Percentiles rank a stretch among this genome's conserved stretches.
These are phyloP conservation scores for Magnolia kwangsiensis DNA, from an alignment of 164 flowering plant species.

Conservation along the genomic window DNA sequence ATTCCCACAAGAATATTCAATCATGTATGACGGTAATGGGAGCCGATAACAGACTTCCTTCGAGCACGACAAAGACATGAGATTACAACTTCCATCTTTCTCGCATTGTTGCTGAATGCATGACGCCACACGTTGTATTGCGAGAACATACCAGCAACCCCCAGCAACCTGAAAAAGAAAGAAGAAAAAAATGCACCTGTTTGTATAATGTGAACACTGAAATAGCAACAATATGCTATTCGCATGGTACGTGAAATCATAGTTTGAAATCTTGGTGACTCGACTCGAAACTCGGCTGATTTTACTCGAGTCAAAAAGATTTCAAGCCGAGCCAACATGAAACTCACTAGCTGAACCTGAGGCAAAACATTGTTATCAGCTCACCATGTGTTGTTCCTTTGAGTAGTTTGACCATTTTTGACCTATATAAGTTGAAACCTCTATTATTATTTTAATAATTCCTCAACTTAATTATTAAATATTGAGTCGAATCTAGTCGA, in stretches of 20 bases:
- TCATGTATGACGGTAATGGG: conserved; percentile 24
- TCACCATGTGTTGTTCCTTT: too few species aligned
- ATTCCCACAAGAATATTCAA: conserved; percentile 44
- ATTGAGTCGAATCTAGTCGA: too few species aligned
- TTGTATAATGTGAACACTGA: not conserved
- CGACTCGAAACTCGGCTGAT: too few species aligned
- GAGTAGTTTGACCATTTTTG: too few species aligned
- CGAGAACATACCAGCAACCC: conserved; percentile 96
- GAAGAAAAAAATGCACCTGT: not conserved
- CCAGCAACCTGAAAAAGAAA: conserved; percentile 68
- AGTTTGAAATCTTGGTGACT: too few species aligned
- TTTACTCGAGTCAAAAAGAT: too few species aligned
- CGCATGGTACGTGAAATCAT: not conserved
- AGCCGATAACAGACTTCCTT: conserved; percentile 75
- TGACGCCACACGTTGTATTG: conserved; percentile 80
- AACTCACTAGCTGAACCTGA: too few species aligned
- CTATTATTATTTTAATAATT: too few species aligned
- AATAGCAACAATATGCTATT: not conserved
- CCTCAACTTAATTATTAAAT: too few species aligned
- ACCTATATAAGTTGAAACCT: too few species aligned
- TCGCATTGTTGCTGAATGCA: conserved; percentile 70
- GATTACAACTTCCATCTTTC: conserved; percentile 38
- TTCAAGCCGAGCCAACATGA: too few species aligned
- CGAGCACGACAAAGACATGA: conserved; percentile 57
- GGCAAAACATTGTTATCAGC: too few species aligned